These are phyloP conservation scores for Cladosporium sp. DNA, from an alignment of 2,329 filamentous ascomycete genomes.

Conservation along the genomic window DNA sequence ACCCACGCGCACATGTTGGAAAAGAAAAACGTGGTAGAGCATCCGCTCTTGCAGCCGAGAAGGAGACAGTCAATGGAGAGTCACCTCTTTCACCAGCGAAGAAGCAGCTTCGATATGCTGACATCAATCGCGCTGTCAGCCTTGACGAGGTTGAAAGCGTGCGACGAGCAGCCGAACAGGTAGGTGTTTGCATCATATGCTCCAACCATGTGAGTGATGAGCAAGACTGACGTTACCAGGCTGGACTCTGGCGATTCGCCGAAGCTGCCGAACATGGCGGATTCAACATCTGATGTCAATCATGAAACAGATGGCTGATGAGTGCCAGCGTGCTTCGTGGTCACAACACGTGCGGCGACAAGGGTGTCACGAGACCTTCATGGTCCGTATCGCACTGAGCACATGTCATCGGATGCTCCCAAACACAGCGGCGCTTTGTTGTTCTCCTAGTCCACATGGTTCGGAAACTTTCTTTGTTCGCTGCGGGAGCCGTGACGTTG, in stretches of 20 bases:
- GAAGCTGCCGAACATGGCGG: constrained; percentile 62
- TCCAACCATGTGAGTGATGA: not conserved
- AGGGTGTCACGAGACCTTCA: not conserved
- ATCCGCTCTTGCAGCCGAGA: constrained; percentile 3
- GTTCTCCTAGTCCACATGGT: not conserved
- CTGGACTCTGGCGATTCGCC: constrained; percentile 77
- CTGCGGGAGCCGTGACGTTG: not conserved
- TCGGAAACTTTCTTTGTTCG: not conserved
- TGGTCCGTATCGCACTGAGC: not conserved
- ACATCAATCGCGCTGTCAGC: constrained; percentile 74
- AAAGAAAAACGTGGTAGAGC: constrained; percentile 55
- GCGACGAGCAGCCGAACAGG: constrained; percentile 62
- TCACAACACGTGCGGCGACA: not conserved
- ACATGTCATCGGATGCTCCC: not conserved
- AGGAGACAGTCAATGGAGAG: not conserved
- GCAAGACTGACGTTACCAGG: constrained; percentile 41
- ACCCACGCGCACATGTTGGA: constrained; percentile 77
- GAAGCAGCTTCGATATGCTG: constrained; percentile 65
- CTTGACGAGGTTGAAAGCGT: constrained; percentile 67
- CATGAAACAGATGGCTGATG: not conserved
- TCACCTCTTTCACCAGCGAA: constrained; percentile 23
- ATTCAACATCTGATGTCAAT: constrained; percentile 50
- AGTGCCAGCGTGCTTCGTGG: not conserved
- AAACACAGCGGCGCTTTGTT: constrained; percentile 4
- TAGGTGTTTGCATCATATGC: not conserved